Conservation (phyloP, 768 basidiomycete genomes). For the Phylloporus sp. region DNA sequence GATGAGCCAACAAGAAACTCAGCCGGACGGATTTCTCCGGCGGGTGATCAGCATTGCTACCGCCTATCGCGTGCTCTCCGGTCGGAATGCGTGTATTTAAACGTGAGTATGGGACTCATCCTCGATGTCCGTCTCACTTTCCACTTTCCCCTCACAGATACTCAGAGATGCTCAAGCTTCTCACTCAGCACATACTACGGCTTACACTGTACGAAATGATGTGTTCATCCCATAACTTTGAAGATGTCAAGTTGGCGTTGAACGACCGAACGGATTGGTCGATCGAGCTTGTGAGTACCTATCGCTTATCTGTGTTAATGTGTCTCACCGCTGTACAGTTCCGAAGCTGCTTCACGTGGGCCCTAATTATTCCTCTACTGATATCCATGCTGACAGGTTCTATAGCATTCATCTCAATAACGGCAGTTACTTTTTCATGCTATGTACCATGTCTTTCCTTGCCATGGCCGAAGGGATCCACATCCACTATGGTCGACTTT, state of each 20-base stretch:
- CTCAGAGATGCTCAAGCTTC: background rate
- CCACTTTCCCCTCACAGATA: too few species aligned
- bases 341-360: constrained; percentile 12
- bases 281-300: constrained; percentile 18
- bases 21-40: too few species aligned
- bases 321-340: constrained; percentile 1
- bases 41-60: too few species aligned
- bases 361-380: background rate
- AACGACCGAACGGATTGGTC: constrained; percentile 18
- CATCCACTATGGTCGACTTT: constrained; percentile 19
- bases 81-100: too few species aligned
- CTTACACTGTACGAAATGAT: constrained; percentile 19
- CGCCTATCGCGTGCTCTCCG: too few species aligned
- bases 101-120: too few species aligned
- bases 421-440: constrained; percentile 6
- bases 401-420: constrained; percentile 18
- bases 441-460: constrained; percentile 14
- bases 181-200: background rate
- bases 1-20: too few species aligned
- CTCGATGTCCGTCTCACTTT: too few species aligned
- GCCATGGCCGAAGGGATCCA: constrained; percentile 18
- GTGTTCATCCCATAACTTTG: constrained; percentile 15
- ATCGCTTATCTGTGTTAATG: background rate
- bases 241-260: constrained; percentile 16
- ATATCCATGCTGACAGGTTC: background rate